Percentiles rank a stretch among this genome's conserved stretches.
Evolutionary conservation across 176 grass and related monocot species (phyloP).

Genomic region (Avena insularis): DNA sequence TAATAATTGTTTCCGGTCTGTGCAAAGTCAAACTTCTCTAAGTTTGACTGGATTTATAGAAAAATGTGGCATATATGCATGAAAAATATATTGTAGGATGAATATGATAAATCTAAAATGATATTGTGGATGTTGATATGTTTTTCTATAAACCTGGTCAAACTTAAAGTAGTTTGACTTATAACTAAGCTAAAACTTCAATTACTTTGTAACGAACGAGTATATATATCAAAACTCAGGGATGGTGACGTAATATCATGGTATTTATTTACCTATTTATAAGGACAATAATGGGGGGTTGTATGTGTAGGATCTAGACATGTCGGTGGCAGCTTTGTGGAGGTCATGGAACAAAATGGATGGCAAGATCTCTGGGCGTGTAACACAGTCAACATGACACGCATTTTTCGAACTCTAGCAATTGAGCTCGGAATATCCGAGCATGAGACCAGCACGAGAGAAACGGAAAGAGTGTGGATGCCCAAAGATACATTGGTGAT

Average conservation of each 20-base stretch:
- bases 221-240: constrained; percentile 1
- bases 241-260: constrained; percentile 26
- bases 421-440: constrained; percentile 79
- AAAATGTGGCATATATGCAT: too few species aligned
- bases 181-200: too few species aligned
- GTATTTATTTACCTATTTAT: constrained; percentile 22
- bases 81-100: too few species aligned
- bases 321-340: constrained; percentile 57
- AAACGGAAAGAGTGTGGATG: constrained; percentile 48
- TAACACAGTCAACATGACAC: constrained; percentile 80
- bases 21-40: too few species aligned
- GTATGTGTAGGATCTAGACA: constrained; percentile 41
- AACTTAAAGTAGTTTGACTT: too few species aligned
- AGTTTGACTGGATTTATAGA: too few species aligned
- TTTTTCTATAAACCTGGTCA: too few species aligned
- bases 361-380: constrained; percentile 91
- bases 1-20: too few species aligned
- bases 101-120: too few species aligned
- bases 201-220: too few species aligned
- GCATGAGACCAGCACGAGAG: constrained; percentile 59
- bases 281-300: constrained; percentile 68
- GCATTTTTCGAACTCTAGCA: constrained; percentile 78
- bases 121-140: too few species aligned
- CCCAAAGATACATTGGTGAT: constrained; percentile 52
- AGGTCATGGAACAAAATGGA: constrained; percentile 72